These are phyloP conservation scores for Apiotrichum gamsii DNA, from an alignment of 1,284 basidiomycete species.

Conservation along the genomic window DNA sequence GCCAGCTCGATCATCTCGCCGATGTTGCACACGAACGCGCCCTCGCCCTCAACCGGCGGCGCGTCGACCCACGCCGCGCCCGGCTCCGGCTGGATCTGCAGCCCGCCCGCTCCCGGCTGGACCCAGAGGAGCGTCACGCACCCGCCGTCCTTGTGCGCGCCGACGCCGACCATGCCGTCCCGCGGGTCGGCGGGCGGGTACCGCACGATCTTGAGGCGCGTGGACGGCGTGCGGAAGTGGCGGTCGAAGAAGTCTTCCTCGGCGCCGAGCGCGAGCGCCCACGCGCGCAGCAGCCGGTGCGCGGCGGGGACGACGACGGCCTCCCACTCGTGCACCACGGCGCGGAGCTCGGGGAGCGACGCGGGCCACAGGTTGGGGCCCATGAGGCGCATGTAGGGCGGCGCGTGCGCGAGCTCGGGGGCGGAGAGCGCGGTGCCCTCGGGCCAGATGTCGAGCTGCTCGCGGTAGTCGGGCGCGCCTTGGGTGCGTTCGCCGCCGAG, in stretches of 20 bases:
- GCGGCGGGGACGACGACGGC: slow-evolving; percentile 5
- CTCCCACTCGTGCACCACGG: slow-evolving; percentile 13
- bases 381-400: slow-evolving; percentile 11
- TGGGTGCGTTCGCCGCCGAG: slow-evolving; percentile 14
- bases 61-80: slow-evolving; percentile 66
- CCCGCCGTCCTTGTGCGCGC: slow-evolving; percentile 17
- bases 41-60: slow-evolving; percentile 55
- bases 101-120: slow-evolving; percentile 5
- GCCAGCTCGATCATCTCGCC: slow-evolving; percentile 52
- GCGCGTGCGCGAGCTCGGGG: neutral
- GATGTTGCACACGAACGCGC: slow-evolving; percentile 65
- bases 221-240: slow-evolving; percentile 10
- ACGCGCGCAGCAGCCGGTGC: slow-evolving; percentile 13
- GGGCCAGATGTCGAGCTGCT: slow-evolving; percentile 15
- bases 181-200: slow-evolving; percentile 3
- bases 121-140: slow-evolving; percentile 16
- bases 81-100: slow-evolving; percentile 7
- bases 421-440: slow-evolving; percentile 3
- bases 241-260: slow-evolving; percentile 15
- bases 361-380: slow-evolving; percentile 17
- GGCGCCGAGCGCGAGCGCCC: slow-evolving; percentile 12
- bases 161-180: slow-evolving; percentile 7
- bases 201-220: slow-evolving; percentile 17
- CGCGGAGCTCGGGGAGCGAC: slow-evolving; percentile 1
- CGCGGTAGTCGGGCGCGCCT: slow-evolving; percentile 15